These are phyloP conservation scores for Amylocarpus encephaloides DNA, from an alignment of 2,329 filamentous ascomycete species.

Conservation along the genomic window DNA sequence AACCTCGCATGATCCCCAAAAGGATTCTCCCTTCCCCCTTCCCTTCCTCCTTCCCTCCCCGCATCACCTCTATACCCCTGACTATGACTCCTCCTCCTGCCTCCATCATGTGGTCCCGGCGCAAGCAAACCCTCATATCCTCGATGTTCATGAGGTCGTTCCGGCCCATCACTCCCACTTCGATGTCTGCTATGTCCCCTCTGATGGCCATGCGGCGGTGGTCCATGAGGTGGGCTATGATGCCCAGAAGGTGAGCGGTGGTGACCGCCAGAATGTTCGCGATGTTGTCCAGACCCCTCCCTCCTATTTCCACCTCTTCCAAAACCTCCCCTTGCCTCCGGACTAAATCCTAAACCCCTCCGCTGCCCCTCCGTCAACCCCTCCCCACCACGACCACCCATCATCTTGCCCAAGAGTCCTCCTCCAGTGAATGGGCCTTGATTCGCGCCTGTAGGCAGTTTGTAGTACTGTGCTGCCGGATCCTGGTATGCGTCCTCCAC, in stretches of 20 bases:
- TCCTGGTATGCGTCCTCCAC: background rate
- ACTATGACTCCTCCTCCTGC: too few relatives aligned
- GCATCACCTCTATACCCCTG: background rate
- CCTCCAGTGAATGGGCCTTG: background rate
- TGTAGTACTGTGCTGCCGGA: background rate
- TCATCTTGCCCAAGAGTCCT: background rate
- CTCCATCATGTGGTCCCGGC: too few relatives aligned
- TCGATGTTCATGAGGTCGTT: background rate
- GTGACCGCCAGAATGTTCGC: background rate
- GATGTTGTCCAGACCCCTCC: background rate
- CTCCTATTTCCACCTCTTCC: background rate
- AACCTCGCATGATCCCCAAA: background rate
- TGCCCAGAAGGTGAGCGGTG: background rate
- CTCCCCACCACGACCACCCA: background rate
- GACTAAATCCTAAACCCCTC: background rate
- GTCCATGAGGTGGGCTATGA: background rate
- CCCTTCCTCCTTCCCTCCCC: background rate
- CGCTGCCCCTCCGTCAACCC: background rate
- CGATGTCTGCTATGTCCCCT: background rate
- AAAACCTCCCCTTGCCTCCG: background rate
- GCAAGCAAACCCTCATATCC: too few relatives aligned
- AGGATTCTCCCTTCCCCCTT: background rate
- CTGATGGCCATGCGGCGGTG: background rate
- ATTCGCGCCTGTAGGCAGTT: background rate
- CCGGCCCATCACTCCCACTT: background rate